phyloP scores from a whole-genome alignment of 73 alveolate species.

The Uronychia binucleata region DNA sequence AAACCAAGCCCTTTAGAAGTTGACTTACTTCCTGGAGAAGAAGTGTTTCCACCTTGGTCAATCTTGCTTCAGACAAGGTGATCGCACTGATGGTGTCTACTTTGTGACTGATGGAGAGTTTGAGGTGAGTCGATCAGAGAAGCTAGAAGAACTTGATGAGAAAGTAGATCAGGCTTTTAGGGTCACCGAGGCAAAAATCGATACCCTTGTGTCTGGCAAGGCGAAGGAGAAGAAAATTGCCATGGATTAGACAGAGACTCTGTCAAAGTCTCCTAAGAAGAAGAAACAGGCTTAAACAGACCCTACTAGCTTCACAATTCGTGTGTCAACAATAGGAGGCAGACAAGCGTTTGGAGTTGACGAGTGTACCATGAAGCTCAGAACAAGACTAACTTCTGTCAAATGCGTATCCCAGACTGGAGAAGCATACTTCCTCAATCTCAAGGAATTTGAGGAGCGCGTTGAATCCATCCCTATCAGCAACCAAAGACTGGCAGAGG shows the following conservation, averaged over 20 bases:
- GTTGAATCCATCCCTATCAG: no score
- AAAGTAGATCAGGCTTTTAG: not conserved
- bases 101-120: constrained; percentile 60
- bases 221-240: not conserved
- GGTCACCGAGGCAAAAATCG: not conserved
- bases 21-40: constrained; percentile 56
- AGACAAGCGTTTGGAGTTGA: not conserved
- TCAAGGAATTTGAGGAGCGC: no score
- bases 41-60: constrained; percentile 28
- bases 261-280: not conserved
- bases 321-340: not conserved
- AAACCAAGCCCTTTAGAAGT: constrained; percentile 45
- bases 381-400: not conserved
- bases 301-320: no score
- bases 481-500: no score
- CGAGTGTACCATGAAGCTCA: not conserved
- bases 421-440: not conserved
- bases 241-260: no score
- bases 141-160: not conserved
- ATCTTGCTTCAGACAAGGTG: constrained; percentile 50
- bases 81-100: constrained; percentile 41
- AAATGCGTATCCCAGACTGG: no score
- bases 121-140: constrained; percentile 28
- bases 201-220: not conserved
- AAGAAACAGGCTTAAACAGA: no score